Conservation (phyloP, 345 rosid species). For the Bruguiera gymnorhiza region DNA sequence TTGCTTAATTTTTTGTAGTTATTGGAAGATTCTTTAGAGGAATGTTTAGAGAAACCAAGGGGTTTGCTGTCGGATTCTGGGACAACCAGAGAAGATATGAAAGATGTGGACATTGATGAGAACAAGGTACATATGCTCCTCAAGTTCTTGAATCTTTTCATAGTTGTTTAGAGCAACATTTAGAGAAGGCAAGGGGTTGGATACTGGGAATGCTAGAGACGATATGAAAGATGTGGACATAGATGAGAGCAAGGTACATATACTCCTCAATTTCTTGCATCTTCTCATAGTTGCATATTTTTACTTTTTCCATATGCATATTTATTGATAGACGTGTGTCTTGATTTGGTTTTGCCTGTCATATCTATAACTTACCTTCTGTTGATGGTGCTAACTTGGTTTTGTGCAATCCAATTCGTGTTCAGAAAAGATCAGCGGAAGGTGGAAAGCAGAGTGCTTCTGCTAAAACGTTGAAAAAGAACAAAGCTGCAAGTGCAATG, state of each 20-base stretch:
- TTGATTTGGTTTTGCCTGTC: neutral
- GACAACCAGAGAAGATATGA: conserved; percentile 71
- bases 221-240: conserved; percentile 75
- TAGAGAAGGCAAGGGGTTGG: conserved; percentile 48
- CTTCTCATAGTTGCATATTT: neutral
- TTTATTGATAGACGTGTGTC: neutral
- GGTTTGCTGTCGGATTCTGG: conserved; percentile 53
- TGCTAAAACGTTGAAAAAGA: conserved; percentile 74
- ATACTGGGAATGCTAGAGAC: conserved; percentile 74
- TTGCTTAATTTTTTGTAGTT: conserved; percentile 39
- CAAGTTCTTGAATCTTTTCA: neutral
- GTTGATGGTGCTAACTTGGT: neutral
- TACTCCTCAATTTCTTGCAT: conserved; percentile 7
- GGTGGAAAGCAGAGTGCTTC: conserved; percentile 86
- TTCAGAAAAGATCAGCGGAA: conserved; percentile 69
- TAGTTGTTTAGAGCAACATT: neutral
- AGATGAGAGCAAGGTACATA: conserved; percentile 78
- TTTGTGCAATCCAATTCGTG: conserved; percentile 13
- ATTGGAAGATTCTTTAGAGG: conserved; percentile 92
- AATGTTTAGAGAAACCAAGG: conserved; percentile 66
- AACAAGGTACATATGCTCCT: conserved; percentile 52
- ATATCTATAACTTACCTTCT: neutral
- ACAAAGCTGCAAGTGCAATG: conserved; percentile 64
- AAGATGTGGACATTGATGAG: conserved; percentile 80
- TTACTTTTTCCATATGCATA: neutral